Evolutionary conservation across 176 grass and related monocot species (phyloP).

Genomic region (Stipa capillata): DNA sequence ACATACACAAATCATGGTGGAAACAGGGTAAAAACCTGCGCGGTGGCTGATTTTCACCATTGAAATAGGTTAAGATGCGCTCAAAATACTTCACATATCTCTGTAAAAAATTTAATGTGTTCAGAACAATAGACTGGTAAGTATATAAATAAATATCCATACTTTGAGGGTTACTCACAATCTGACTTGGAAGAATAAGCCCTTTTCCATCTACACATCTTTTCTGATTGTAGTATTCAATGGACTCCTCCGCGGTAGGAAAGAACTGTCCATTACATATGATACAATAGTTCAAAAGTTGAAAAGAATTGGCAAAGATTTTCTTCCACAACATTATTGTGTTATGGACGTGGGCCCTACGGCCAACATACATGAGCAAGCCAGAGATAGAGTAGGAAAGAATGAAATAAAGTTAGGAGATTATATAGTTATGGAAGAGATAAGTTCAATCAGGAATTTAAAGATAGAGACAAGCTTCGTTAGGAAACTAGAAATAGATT

Average conservation of each 20-base stretch:
- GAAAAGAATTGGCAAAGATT: neutral
- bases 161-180: constrained; percentile 67
- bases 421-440: too few relatives aligned
- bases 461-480: too few relatives aligned
- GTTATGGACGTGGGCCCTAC: too few relatives aligned
- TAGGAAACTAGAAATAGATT: too few relatives aligned
- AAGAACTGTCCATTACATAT: constrained; percentile 63
- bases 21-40: constrained; percentile 50
- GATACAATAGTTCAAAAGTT: constrained; percentile 9
- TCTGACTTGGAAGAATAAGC: constrained; percentile 98
- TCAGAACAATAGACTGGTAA: constrained; percentile 21
- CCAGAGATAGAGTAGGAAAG: too few relatives aligned
- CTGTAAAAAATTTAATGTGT: constrained; percentile 41
- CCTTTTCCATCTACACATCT: constrained; percentile 97
- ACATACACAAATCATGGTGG: constrained; percentile 6
- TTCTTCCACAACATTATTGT: too few relatives aligned
- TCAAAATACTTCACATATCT: constrained; percentile 99
- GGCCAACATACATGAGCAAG: too few relatives aligned
- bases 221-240: constrained; percentile 99
- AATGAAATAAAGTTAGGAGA: too few relatives aligned
- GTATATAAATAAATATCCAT: neutral
- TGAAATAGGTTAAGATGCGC: constrained; percentile 75
- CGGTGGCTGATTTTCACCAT: constrained; percentile 89
- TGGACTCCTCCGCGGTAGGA: constrained; percentile 96
- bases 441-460: too few relatives aligned